A percentile compares a stretch with the other conserved stretches of the same genome.
phyloP scores from a whole-genome alignment of 202 grass and related monocot genomes.

The Schoenoplectus tabernaemontani region DNA sequence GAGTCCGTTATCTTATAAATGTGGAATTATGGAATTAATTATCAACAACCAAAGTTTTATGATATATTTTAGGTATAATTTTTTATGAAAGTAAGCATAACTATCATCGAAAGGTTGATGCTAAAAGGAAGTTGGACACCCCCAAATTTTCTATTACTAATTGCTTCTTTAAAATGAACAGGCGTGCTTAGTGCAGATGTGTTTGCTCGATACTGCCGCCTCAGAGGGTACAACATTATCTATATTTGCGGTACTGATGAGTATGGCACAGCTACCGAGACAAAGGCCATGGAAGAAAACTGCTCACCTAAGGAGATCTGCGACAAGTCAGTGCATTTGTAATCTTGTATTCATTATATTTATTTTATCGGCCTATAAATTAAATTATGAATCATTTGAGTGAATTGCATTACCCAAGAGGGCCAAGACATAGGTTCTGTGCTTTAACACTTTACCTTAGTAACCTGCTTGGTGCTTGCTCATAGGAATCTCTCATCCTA shows the following conservation, averaged over 20 bases:
- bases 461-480: background rate
- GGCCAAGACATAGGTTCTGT: background rate
- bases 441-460: background rate
- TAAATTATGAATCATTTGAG: background rate
- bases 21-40: background rate
- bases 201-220: conserved; percentile 81
- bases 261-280: conserved; percentile 93
- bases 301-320: conserved; percentile 96
- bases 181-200: conserved; percentile 92
- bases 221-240: conserved; percentile 74
- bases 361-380: background rate
- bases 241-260: conserved; percentile 98
- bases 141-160: background rate
- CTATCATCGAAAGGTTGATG: background rate
- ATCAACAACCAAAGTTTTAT: background rate
- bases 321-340: conserved; percentile 54
- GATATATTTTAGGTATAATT: background rate
- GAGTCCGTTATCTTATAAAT: background rate
- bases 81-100: background rate
- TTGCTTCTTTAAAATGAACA: conserved; percentile 17
- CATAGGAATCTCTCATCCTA: background rate
- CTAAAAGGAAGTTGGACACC: background rate
- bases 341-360: background rate
- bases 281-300: conserved; percentile 95
- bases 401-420: background rate